phyloP scores from a whole-genome alignment of 2,329 filamentous ascomycete genomes.

The Pseudomassariella vexata region DNA sequence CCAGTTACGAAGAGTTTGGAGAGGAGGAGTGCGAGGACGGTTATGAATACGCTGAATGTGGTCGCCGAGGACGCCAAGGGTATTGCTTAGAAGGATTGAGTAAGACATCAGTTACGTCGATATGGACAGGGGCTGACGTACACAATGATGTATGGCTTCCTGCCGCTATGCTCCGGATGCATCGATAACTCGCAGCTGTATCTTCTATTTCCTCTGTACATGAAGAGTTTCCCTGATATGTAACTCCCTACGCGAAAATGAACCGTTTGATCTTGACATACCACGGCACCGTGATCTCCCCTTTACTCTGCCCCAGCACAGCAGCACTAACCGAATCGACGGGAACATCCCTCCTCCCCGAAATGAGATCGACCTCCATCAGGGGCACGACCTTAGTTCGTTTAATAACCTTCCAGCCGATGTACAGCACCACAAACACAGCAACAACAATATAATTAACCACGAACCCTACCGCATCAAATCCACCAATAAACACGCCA shows the following conservation, averaged over 20 bases:
- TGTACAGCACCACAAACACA: constrained; percentile 17
- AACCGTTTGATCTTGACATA: constrained; percentile 13
- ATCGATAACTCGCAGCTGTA: too few relatives aligned
- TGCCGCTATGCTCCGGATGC: too few relatives aligned
- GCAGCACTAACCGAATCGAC: constrained; percentile 2
- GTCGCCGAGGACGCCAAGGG: constrained; percentile 7
- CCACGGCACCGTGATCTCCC: constrained; percentile 9
- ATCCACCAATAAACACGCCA: constrained; percentile 19
- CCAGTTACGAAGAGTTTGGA: constrained; percentile 25
- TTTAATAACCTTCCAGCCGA: constrained; percentile 22
- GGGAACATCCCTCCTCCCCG: constrained; percentile 13
- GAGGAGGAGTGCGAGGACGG: constrained; percentile 9
- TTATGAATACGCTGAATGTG: constrained; percentile 4
- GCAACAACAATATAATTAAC: constrained; percentile 20
- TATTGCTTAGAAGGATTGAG: too few relatives aligned
- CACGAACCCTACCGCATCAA: constrained; percentile 19
- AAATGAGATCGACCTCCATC: constrained; percentile 17
- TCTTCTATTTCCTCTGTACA: too few relatives aligned
- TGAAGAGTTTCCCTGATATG: too few relatives aligned
- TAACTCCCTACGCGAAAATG: constrained; percentile 10
- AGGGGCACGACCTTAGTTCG: constrained; percentile 15
- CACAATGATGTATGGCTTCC: too few relatives aligned
- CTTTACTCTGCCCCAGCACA: neutral
- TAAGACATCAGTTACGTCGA: too few relatives aligned
- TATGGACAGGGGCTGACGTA: too few relatives aligned